Evolutionary conservation across 1,139 yeast species (phyloP).

Genomic region (Suhomyces choctaworum): DNA sequence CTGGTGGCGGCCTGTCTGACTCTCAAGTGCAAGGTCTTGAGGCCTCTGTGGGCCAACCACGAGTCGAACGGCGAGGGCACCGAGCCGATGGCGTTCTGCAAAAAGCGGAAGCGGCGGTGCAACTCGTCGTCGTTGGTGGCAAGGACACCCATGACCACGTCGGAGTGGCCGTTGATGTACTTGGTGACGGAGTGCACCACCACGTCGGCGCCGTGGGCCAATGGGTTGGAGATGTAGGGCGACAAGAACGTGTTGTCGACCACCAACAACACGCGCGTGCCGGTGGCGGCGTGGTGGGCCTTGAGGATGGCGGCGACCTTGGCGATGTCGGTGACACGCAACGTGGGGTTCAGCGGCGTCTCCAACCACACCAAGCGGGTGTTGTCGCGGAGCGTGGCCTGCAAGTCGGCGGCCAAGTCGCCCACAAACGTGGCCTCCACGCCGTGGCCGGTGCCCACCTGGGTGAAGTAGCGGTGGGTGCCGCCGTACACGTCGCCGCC

Average conservation of each 20-base stretch:
- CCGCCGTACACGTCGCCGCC: constrained; percentile 94
- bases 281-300: constrained; percentile 48
- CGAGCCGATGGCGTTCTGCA: constrained; percentile 88
- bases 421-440: constrained; percentile 69
- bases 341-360: constrained; percentile 87
- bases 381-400: constrained; percentile 54
- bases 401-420: constrained; percentile 61
- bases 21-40: constrained; percentile 83
- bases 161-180: constrained; percentile 91
- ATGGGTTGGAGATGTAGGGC: constrained; percentile 88
- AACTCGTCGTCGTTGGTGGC: constrained; percentile 66
- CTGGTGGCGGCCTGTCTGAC: constrained; percentile 65
- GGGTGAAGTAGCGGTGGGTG: constrained; percentile 87
- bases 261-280: constrained; percentile 56
- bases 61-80: constrained; percentile 89
- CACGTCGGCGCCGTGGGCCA: constrained; percentile 79
- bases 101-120: constrained; percentile 66
- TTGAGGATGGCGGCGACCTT: constrained; percentile 56
- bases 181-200: constrained; percentile 90
- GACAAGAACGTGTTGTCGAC: constrained; percentile 95
- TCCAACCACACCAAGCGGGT: constrained; percentile 86
- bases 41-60: constrained; percentile 92
- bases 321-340: constrained; percentile 70
- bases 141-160: constrained; percentile 84
- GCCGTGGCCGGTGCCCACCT: constrained; percentile 81